Evolutionary conservation across 2,329 filamentous ascomycete genomes (phyloP), one percentile per base, ranked within the genome.

Genomic region (Lachnellula arida): DNA sequence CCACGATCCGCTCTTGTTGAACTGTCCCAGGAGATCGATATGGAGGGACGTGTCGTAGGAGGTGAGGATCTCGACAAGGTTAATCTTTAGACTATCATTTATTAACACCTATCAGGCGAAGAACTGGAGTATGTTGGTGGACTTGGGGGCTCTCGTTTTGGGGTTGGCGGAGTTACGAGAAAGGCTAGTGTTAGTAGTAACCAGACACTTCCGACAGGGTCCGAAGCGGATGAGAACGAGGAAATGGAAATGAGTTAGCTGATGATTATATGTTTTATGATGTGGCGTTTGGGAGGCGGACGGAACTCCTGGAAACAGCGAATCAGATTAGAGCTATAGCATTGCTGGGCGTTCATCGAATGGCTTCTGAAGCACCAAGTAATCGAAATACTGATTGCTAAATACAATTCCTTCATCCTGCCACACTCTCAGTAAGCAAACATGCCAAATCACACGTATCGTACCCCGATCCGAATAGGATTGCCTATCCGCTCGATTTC

Each of bases 1-100:
- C 90, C 87, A 54, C 86, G 89, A 53, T 77, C 81, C 51, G 89
- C 90, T 22, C 78, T 99, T 55, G 88, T 97, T 54, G 93, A 97
- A 68, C 81, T 99, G 9, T 96, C 90, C 53, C 91, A 96, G 72
- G 92, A 96, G 70, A 89, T 96, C 44, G 91, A 97, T 71, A 88
- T 86, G 66, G 94, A 97, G 68, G 91, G 92, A n/a, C 82, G 93
- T 25, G 87, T 99, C 6, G 81, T 97, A 5, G 88, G 88, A 52
- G 93, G 93, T 44, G 82, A 56, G 48, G 49, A 50, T 22, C 37
- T 60, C 25, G 32, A 51, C n/a, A 23, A 4, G 42, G 8, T 32
- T 32, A 8, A 12, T 32, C 9, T 55, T 35, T 56, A 37, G 39
- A 7, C 14, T 61, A 53, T 42, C 32, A 60, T 57, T 51, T 57